phyloP scores from a whole-genome alignment of 2,329 filamentous ascomycete genomes.

The Xylariaceae sp. region DNA sequence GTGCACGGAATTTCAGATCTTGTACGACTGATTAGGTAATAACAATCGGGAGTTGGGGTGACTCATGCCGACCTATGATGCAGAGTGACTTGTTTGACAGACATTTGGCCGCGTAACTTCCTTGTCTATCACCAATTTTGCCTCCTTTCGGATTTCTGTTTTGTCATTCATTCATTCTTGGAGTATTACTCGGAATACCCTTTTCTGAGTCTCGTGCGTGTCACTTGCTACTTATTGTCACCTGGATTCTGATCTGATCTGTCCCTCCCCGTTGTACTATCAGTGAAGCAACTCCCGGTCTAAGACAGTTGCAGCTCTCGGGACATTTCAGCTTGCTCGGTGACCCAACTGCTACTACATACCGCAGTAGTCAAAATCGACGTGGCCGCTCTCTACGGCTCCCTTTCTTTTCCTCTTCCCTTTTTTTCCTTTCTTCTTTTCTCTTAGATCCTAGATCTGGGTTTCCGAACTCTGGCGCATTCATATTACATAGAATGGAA shows the following conservation, averaged over 20 bases:
- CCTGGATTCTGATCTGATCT: constrained; percentile 17
- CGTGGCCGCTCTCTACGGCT: background rate
- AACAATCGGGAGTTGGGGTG: constrained; percentile 6
- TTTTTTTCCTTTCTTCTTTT: background rate
- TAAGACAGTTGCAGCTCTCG: constrained; percentile 15
- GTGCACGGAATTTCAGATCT: background rate
- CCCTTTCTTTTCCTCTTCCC: background rate
- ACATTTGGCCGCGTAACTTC: constrained; percentile 1
- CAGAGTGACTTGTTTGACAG: background rate
- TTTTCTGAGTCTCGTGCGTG: constrained; percentile 6
- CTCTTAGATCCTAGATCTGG: background rate
- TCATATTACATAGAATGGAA: constrained; percentile 32
- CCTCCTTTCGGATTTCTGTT: background rate
- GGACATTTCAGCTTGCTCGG: background rate
- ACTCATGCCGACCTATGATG: background rate
- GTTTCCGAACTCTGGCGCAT: background rate
- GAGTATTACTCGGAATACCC: background rate
- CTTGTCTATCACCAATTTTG: background rate
- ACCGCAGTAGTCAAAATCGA: constrained; percentile 1
- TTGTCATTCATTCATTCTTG: background rate
- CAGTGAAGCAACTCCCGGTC: constrained; percentile 8
- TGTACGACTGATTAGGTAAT: constrained; percentile 4
- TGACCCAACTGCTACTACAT: background rate
- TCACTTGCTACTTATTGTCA: background rate
- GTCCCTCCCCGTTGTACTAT: constrained; percentile 8